These are phyloP conservation scores for Penicillium samsonianum DNA, from an alignment of 495 filamentous ascomycete species.

Conservation along the genomic window DNA sequence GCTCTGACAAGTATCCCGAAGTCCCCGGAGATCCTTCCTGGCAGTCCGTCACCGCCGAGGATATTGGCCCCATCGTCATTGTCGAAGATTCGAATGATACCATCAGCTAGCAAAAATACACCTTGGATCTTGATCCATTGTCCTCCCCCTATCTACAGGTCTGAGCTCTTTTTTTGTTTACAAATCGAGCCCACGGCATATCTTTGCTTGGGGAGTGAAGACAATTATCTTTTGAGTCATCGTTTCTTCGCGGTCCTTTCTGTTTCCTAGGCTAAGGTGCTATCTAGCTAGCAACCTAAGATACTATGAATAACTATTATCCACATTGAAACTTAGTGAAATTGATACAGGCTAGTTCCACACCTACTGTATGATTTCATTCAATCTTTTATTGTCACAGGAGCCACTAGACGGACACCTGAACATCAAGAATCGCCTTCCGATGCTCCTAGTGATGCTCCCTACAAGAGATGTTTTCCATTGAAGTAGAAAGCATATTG, in stretches of 20 bases:
- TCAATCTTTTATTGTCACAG: background rate
- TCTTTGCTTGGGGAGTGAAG: background rate
- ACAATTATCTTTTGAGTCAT: background rate
- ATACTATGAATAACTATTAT: background rate
- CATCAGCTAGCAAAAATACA: too few relatives aligned
- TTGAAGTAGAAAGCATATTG: too few relatives aligned
- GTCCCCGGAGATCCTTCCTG: background rate
- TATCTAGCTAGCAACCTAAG: background rate
- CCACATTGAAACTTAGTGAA: too few relatives aligned
- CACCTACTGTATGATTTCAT: too few relatives aligned
- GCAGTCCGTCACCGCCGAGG: too few relatives aligned
- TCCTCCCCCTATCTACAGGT: too few relatives aligned
- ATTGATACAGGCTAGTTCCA: too few relatives aligned
- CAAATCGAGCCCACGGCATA: too few relatives aligned
- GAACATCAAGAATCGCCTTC: background rate
- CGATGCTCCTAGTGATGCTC: background rate
- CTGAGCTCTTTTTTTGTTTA: too few relatives aligned
- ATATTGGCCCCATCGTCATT: too few relatives aligned
- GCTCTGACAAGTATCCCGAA: background rate
- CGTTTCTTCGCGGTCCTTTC: background rate
- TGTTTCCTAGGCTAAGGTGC: background rate
- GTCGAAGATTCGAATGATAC: too few relatives aligned
- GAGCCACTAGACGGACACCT: background rate
- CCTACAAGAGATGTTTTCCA: background rate
- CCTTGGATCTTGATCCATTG: too few relatives aligned